phyloP scores from a whole-genome alignment of 495 filamentous ascomycete genomes.

The Trichodelitschia bisporula region DNA sequence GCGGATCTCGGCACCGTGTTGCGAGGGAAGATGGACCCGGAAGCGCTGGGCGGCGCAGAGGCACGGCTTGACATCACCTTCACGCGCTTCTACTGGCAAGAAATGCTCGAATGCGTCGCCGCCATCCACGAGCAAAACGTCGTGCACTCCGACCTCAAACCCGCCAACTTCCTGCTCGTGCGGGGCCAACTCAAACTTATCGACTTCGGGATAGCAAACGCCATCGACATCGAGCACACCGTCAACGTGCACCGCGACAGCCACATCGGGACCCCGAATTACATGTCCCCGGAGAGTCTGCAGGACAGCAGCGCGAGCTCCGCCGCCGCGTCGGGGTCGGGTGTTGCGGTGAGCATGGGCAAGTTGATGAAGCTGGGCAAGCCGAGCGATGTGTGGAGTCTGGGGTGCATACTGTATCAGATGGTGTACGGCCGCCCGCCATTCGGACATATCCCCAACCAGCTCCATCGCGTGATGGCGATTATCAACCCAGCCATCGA shows the following conservation, averaged over 20 bases:
- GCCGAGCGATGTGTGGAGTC: constrained; percentile 81
- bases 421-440: constrained; percentile 88
- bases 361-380: constrained; percentile 89
- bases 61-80: constrained; percentile 66
- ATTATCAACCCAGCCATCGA: constrained; percentile 71
- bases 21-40: constrained; percentile 36
- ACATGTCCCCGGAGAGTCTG: constrained; percentile 91
- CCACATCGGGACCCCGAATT: constrained; percentile 88
- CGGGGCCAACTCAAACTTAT: constrained; percentile 21
- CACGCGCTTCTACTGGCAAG: constrained; percentile 92
- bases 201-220: constrained; percentile 84
- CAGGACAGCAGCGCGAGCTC: constrained; percentile 58
- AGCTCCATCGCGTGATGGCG: constrained; percentile 47
- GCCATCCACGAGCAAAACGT: constrained; percentile 74
- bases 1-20: constrained; percentile 82
- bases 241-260: constrained; percentile 93
- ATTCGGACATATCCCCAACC: constrained; percentile 75
- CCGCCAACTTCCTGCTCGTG: constrained; percentile 38
- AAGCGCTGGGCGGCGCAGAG: constrained; percentile 22
- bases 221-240: constrained; percentile 74
- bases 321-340: constrained; percentile 1
- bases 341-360: constrained; percentile 1
- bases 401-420: constrained; percentile 92
- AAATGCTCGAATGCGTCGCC: constrained; percentile 91
- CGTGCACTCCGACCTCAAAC: constrained; percentile 90